Base-by-base conservation (phyloP, 805 yeast species). In the Maudiozyma saulgeensis region DNA sequence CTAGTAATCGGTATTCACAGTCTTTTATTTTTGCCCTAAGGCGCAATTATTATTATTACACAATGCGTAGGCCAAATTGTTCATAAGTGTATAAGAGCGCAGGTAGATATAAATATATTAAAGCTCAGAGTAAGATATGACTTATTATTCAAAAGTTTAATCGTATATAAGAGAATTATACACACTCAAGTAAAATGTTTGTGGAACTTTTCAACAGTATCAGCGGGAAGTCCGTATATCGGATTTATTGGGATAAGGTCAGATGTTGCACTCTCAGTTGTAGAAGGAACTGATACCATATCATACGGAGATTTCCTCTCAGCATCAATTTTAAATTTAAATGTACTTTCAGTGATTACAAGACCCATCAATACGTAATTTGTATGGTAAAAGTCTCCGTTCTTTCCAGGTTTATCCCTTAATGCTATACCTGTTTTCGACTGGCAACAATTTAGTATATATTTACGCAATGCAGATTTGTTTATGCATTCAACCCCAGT, bases 321-420 rank as follows among this genome's bases (percentile, higher is more conserved):
- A n/a, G 11, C 11, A 15, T 35, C 21, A 12, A 1, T 16, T 13
- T 16, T 43, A n/a, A 26, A 28, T 15, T 44, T 8, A 34, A 49
- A 61, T 1, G 47, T 40, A 39, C 47, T 52, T 39, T 63, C 64
- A 2, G 64, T 49, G 12, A 59, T 49, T 3, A 60, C 77, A 28
- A 91, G 68, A 0, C 99, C 99, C 48, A 84, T 68, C 2, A 90
- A 68, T 0, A 82, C 80, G 62, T 93, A 93, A 61, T 90, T 88
- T 1, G 96, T 83, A 61, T 93, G 99, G 65, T 93, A 93, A 51
- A 82, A 84, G 63, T 93, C 99, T 0, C 93, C 81, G 6, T 66
- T 57, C 52, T 76, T 79, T 1, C 87, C 87, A 0, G 98, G 98
- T 64, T 93, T 93, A 63, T 93, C 99, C 44, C 82, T 68, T 19